These are phyloP conservation scores for Orbilia quercus DNA, from an alignment of 2,329 filamentous ascomycete genomes.

Conservation along the genomic window DNA sequence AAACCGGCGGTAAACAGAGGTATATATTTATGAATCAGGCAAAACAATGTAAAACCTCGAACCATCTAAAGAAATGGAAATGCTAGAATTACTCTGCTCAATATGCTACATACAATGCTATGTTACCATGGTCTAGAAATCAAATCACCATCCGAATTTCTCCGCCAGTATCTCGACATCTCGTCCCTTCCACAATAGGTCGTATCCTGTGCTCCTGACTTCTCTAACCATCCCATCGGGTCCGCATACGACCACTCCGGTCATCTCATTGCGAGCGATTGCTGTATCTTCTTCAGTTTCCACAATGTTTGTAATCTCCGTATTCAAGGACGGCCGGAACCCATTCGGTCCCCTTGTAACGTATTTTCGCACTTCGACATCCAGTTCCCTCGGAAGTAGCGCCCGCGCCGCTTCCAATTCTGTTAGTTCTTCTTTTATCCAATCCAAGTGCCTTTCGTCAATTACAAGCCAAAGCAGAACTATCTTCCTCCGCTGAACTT, in stretches of 20 bases:
- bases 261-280: constrained; percentile 61
- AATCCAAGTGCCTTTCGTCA: constrained; percentile 67
- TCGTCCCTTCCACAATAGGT: constrained; percentile 66
- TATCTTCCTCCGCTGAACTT: constrained; percentile 62
- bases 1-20: too few relatives aligned
- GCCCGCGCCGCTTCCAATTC: constrained; percentile 64
- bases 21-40: too few relatives aligned
- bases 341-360: constrained; percentile 67
- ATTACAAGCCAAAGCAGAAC: constrained; percentile 72
- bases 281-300: constrained; percentile 34
- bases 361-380: constrained; percentile 69
- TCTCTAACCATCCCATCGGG: constrained; percentile 72
- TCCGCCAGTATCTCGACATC: constrained; percentile 70
- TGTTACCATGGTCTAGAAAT: not conserved
- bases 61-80: too few relatives aligned
- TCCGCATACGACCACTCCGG: constrained; percentile 71
- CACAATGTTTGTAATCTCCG: constrained; percentile 62
- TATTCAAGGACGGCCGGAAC: constrained; percentile 68
- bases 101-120: not conserved
- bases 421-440: constrained; percentile 68
- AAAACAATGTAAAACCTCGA: too few relatives aligned
- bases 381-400: constrained; percentile 60
- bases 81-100: too few relatives aligned
- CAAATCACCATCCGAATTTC: constrained; percentile 74
- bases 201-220: constrained; percentile 71